These are phyloP conservation scores for Lepidium campestre DNA, from an alignment of 441 rosid species.

Conservation along the genomic window DNA sequence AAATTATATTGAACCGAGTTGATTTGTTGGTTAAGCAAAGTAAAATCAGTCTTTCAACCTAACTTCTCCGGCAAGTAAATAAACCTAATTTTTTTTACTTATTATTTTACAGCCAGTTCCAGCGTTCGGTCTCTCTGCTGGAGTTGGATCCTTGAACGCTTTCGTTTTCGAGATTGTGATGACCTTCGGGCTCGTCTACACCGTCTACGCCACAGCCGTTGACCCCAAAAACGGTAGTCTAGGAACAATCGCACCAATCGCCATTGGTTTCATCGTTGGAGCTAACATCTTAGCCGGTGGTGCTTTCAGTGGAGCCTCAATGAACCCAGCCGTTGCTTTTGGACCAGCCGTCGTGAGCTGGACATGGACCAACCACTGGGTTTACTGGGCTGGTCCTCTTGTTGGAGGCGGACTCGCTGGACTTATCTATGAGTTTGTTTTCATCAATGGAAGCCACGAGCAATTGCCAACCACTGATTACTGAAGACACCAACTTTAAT, in stretches of 20 bases:
- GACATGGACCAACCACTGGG: conserved; percentile 82
- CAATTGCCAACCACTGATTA: conserved; percentile 55
- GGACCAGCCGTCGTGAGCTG: conserved; percentile 93
- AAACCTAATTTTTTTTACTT: not conserved
- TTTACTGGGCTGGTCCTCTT: conserved; percentile 85
- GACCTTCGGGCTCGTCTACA: conserved; percentile 85
- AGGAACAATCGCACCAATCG: conserved; percentile 79
- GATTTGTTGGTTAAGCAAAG: not conserved
- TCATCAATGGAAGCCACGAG: conserved; percentile 50
- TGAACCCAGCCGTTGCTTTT: conserved; percentile 91
- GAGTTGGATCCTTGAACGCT: conserved; percentile 65
- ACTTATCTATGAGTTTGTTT: conserved; percentile 57
- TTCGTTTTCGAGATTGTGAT: conserved; percentile 81
- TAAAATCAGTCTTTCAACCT: not conserved
- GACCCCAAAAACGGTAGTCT: conserved; percentile 73
- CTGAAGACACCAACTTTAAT: conserved; percentile 21
- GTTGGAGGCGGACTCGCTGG: conserved; percentile 82
- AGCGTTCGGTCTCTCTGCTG: conserved; percentile 58
- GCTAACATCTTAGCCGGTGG: conserved; percentile 89
- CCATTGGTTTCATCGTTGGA: conserved; percentile 85
- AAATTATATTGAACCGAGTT: not conserved
- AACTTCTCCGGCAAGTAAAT: conserved; percentile 17
- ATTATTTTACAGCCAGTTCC: conserved; percentile 35
- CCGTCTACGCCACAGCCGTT: conserved; percentile 81
- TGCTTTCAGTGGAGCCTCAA: conserved; percentile 78